Percentiles rank a stretch among this genome's conserved stretches.
phyloP scores from a whole-genome alignment of 2,329 filamentous ascomycete genomes.

The Tetracladium maxilliforme region DNA sequence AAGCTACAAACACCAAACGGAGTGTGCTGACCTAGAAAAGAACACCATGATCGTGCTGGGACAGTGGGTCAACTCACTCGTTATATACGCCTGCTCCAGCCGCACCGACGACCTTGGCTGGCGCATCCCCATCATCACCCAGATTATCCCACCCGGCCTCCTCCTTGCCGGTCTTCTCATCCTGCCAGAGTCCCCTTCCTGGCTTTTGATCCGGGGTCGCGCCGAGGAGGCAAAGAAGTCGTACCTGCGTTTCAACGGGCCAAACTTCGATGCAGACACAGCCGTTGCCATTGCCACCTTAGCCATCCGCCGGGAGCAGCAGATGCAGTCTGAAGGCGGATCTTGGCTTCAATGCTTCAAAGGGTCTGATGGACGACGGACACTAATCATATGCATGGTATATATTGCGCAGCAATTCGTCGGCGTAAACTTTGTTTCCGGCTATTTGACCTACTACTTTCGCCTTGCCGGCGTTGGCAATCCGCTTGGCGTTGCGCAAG shows the following conservation, averaged over 20 bases:
- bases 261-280: conserved; percentile 10
- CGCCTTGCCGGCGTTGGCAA: conserved; percentile 13
- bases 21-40: conserved; percentile 1
- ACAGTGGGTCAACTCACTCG: conserved; percentile 13
- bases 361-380: conserved; percentile 13
- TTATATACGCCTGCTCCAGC: conserved; percentile 9
- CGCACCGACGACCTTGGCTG: conserved; percentile 11
- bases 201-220: conserved; percentile 8
- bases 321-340: too few relatives aligned
- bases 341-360: conserved; percentile 14
- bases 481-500: conserved; percentile 13
- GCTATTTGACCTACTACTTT: conserved; percentile 15
- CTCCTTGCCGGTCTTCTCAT: conserved; percentile 7
- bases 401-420: conserved; percentile 15
- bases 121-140: conserved; percentile 15
- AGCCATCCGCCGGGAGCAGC: too few relatives aligned
- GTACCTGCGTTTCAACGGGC: conserved; percentile 12
- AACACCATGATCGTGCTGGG: conserved; percentile 18
- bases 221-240: conserved; percentile 8
- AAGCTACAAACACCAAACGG: conserved; percentile 2
- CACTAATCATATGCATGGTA: conserved; percentile 15
- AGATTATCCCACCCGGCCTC: conserved; percentile 12
- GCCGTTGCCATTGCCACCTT: conserved; percentile 6
- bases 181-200: conserved; percentile 8
- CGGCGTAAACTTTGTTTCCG: conserved; percentile 14